Evolutionary conservation across 2,329 filamentous ascomycete genomes (phyloP).

Genomic region (Rhytidhysteron rufulum): DNA sequence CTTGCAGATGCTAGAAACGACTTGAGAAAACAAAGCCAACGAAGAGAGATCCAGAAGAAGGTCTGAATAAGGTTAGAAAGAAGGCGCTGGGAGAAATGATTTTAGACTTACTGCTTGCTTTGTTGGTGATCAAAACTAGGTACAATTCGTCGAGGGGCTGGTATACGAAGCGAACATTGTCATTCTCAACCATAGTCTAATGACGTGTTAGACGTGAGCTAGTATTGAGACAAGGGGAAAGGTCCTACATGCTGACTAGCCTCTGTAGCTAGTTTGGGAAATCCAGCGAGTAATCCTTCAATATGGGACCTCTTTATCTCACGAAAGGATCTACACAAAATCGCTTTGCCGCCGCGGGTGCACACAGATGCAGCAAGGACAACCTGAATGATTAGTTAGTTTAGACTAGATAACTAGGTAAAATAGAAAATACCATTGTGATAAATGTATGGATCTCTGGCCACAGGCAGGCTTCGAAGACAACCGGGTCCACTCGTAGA

Average conservation of each 20-base stretch:
- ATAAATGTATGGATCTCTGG: background rate
- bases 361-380: slow-evolving; percentile 98
- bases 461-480: background rate
- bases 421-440: slow-evolving; percentile 23
- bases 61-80: slow-evolving; percentile 98
- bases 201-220: too few species aligned
- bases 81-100: too few species aligned
- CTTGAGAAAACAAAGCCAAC: slow-evolving; percentile 94
- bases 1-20: slow-evolving; percentile 94
- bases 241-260: slow-evolving; percentile 95
- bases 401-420: background rate
- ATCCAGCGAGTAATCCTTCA: slow-evolving; percentile 92
- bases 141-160: slow-evolving; percentile 98
- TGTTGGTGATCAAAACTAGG: slow-evolving; percentile 99
- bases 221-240: too few species aligned
- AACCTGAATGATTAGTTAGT: slow-evolving; percentile 58
- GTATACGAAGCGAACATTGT: slow-evolving; percentile 99
- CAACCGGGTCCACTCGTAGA: background rate
- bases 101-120: too few species aligned
- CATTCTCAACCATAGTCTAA: slow-evolving; percentile 98
- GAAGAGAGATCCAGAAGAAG: slow-evolving; percentile 99
- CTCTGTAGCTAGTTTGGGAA: slow-evolving; percentile 94
- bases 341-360: slow-evolving; percentile 95
- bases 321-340: slow-evolving; percentile 94
- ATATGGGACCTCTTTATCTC: slow-evolving; percentile 97